These are phyloP conservation scores for Ganoderma leucocontextum DNA, from an alignment of 1,284 basidiomycete genomes.

Conservation along the genomic window DNA sequence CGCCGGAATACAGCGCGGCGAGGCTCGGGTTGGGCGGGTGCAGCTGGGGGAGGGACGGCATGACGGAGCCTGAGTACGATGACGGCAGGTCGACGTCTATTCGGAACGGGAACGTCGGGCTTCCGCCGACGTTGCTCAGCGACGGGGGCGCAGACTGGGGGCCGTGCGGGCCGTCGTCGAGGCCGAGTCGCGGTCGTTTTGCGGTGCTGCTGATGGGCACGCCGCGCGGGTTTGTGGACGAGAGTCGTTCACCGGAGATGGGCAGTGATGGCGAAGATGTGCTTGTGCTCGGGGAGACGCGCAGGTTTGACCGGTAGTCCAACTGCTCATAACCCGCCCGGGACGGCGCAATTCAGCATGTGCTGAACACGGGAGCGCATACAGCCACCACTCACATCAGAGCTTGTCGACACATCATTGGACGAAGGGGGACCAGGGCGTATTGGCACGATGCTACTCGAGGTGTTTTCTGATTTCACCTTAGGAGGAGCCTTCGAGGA, in stretches of 20 bases:
- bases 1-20: constrained; percentile 22
- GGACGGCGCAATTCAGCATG: constrained; percentile 15
- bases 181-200: constrained; percentile 37
- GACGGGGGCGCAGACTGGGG: constrained; percentile 26
- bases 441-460: constrained; percentile 36
- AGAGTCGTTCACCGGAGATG: constrained; percentile 44
- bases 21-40: constrained; percentile 37
- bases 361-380: not conserved
- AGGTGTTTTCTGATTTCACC: constrained; percentile 32
- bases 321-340: constrained; percentile 25
- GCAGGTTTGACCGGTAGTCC: constrained; percentile 36
- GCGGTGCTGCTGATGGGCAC: constrained; percentile 34
- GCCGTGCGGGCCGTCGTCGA: constrained; percentile 30
- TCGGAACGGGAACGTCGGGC: constrained; percentile 39
- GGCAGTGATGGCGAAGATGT: constrained; percentile 40
- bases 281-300: constrained; percentile 33
- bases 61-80: constrained; percentile 20
- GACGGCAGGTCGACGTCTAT: constrained; percentile 40
- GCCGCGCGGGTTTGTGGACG: constrained; percentile 29
- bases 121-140: constrained; percentile 23
- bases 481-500: constrained; percentile 24
- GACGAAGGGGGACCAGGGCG: constrained; percentile 32
- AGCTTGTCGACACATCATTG: constrained; percentile 33
- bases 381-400: constrained; percentile 33
- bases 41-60: constrained; percentile 32